Evolutionary conservation across 2,329 filamentous ascomycete genomes (phyloP), one percentile per base, ranked within the genome.

Genomic region (Aureobasidium pullulans): DNA sequence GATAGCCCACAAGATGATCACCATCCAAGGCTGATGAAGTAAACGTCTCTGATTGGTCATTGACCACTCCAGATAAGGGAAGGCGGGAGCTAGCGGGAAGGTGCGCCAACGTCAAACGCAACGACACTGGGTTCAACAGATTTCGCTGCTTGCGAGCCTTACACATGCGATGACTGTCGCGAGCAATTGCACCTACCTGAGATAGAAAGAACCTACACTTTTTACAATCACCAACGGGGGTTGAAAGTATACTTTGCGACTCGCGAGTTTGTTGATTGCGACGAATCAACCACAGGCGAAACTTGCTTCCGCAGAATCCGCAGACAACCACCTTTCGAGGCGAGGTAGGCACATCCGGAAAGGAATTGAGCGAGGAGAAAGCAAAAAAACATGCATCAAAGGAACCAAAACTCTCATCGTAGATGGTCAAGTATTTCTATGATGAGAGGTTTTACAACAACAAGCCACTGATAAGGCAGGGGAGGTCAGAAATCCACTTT

Each of bases 381-480:
- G 52, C 52, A 56, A 46, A 56, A 56, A 46, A 56, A 44, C 29
- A 34, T 50, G 48, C 52, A 56, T 29, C 28, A 37, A 44, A 28
- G 34, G 48, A n/a, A 44, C 31, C 8, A 36, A 28, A 42, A 23
- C 11, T 13, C 7, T 29, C 32, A 34, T 34, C 16, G 52, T 31
- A 56, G 52, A 54, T 43, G 50, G 37, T 23, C 50, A 48, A 57
- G 54, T 57, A 48, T 57, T 57, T 57, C 52, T 56, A 37, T 56
- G 39, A 54, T 43, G 50, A 37, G 37, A 43, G 37, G 9, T 54
- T 54, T 54, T 54, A 54, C 39, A 13, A 11, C 31, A 44, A 47
- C 42, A 57, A 57, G 54, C 32, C 54, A 57, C 43, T 57, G 54
- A 57, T 57, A 57, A 57, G 54, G 54, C 54, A 57, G 54, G 42